Conservation (phyloP, 1,284 basidiomycete species). For the Pseudozyma flocculosa region DNA sequence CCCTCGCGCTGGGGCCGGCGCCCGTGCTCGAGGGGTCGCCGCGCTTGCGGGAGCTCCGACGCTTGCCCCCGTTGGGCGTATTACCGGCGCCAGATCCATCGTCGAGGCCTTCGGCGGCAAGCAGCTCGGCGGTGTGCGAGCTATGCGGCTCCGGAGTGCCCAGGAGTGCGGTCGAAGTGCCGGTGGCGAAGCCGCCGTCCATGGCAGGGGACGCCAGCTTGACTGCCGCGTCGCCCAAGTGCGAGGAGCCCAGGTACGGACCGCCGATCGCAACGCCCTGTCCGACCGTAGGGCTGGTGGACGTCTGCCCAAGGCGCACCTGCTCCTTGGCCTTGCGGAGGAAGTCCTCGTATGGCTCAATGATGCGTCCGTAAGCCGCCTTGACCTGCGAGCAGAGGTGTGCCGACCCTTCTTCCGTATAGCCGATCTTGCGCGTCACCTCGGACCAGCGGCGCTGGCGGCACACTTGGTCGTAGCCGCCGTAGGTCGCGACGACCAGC, state of each 20-base stretch:
- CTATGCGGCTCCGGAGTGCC: conserved; percentile 25
- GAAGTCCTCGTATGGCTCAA: conserved; percentile 91
- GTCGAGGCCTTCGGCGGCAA: conserved; percentile 16
- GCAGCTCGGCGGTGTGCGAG: conserved; percentile 14
- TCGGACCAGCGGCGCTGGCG: conserved; percentile 81
- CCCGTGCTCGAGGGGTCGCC: conserved; percentile 17
- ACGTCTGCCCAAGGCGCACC: conserved; percentile 15
- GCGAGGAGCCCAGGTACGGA: too few relatives aligned
- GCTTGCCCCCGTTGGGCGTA: conserved; percentile 9
- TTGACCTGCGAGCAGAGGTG: conserved; percentile 83
- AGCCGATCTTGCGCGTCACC: conserved; percentile 77
- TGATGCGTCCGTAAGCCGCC: conserved; percentile 83
- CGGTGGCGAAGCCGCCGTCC: conserved; percentile 8
- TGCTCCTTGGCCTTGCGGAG: conserved; percentile 62
- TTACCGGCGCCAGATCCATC: too few relatives aligned
- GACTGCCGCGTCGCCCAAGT: conserved; percentile 5
- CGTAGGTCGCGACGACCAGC: conserved; percentile 83
- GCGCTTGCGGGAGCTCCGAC: conserved; percentile 25
- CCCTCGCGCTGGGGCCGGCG: not conserved
- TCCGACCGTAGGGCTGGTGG: conserved; percentile 14
- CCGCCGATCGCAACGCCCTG: conserved; percentile 18
- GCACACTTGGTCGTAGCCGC: conserved; percentile 79
- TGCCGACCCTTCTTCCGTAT: conserved; percentile 64
- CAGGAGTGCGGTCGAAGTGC: conserved; percentile 6
- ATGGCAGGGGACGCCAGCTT: conserved; percentile 18